Percentiles rank a stretch among this genome's conserved stretches.
phyloP scores from a whole-genome alignment of 805 yeast genomes.

The Candida maesae region DNA sequence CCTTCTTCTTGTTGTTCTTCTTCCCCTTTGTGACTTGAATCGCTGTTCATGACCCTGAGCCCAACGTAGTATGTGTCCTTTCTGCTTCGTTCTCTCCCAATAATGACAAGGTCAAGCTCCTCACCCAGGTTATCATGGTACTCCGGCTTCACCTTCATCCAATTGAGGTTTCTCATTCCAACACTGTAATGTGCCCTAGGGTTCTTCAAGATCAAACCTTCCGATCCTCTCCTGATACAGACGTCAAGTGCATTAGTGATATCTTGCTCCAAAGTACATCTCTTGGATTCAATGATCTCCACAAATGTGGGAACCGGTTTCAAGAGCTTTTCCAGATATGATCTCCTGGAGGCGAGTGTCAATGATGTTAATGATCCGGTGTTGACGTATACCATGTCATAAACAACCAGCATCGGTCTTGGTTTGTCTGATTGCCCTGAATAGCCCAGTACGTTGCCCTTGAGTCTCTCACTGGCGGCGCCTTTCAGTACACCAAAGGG shows the following conservation, averaged over 20 bases:
- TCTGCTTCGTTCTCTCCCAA: slow-evolving; percentile 72
- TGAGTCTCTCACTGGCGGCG: slow-evolving; percentile 53
- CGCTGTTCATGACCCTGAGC: no score
- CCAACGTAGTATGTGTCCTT: slow-evolving; percentile 76
- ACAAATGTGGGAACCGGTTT: slow-evolving; percentile 38
- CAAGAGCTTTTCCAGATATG: slow-evolving; percentile 42
- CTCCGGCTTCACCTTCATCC: slow-evolving; percentile 93
- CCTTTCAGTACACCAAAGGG: slow-evolving; percentile 82
- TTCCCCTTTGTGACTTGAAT: no score
- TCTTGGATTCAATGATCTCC: slow-evolving; percentile 42
- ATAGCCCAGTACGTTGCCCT: slow-evolving; percentile 32
- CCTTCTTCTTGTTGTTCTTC: no score
- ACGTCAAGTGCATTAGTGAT: slow-evolving; percentile 51
- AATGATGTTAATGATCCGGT: slow-evolving; percentile 54
- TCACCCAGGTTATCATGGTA: slow-evolving; percentile 84
- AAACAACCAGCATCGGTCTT: slow-evolving; percentile 58
- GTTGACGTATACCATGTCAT: slow-evolving; percentile 72
- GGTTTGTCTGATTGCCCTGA: slow-evolving; percentile 26
- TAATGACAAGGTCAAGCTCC: slow-evolving; percentile 71
- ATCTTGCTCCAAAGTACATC: slow-evolving; percentile 44
- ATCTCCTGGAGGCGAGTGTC: slow-evolving; percentile 55
- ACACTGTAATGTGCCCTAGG: slow-evolving; percentile 53
- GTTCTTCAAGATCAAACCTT: slow-evolving; percentile 79
- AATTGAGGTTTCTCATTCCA: slow-evolving; percentile 57
- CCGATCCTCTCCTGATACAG: slow-evolving; percentile 63